Percentiles rank a stretch among this genome's conserved stretches.
Conservation (phyloP, 108 stramenopile genomes). For the Cyclostephanos tholiformis region DNA sequence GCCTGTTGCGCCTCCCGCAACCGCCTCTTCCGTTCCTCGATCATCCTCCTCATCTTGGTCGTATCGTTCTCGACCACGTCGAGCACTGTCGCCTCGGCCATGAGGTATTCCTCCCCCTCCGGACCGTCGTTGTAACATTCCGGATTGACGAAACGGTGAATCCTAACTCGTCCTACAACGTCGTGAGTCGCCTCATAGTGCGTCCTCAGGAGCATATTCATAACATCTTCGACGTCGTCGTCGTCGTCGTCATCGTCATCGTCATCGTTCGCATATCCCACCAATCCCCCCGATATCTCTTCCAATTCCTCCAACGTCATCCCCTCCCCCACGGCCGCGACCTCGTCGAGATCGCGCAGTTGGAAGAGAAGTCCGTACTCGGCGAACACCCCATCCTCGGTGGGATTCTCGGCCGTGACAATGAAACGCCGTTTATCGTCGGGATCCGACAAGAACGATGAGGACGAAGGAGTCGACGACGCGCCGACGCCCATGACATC, state of each 20-base stretch:
- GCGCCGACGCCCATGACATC: too few relatives aligned
- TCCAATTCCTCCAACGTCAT: slow-evolving; percentile 6
- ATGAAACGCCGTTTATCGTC: slow-evolving; percentile 45
- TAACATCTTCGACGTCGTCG: slow-evolving; percentile 23
- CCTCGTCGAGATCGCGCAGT: slow-evolving; percentile 42
- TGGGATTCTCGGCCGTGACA: slow-evolving; percentile 33
- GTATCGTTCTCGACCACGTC: slow-evolving; percentile 29
- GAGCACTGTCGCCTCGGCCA: slow-evolving; percentile 42
- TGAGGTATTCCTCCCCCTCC: slow-evolving; percentile 43
- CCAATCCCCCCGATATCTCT: too few relatives aligned
- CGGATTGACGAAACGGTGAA: slow-evolving; percentile 43
- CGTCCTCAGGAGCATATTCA: slow-evolving; percentile 33
- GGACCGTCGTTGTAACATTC: slow-evolving; percentile 36
- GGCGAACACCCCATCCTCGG: slow-evolving; percentile 42
- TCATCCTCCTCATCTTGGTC: slow-evolving; percentile 2
- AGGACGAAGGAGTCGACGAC: not conserved
- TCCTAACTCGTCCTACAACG: slow-evolving; percentile 40
- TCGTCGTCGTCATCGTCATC: slow-evolving; percentile 7
- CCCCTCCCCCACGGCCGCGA: slow-evolving; percentile 29
- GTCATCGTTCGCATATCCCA: too few relatives aligned
- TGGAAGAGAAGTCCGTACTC: slow-evolving; percentile 44
- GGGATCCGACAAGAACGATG: slow-evolving; percentile 11
- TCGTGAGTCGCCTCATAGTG: slow-evolving; percentile 52
- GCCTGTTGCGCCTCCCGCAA: not conserved
- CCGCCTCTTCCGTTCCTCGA: not conserved